A percentile compares a stretch with the other conserved stretches of the same genome.
Conservation (phyloP, 352 stramenopile species). For the Pythium phragmitis region DNA sequence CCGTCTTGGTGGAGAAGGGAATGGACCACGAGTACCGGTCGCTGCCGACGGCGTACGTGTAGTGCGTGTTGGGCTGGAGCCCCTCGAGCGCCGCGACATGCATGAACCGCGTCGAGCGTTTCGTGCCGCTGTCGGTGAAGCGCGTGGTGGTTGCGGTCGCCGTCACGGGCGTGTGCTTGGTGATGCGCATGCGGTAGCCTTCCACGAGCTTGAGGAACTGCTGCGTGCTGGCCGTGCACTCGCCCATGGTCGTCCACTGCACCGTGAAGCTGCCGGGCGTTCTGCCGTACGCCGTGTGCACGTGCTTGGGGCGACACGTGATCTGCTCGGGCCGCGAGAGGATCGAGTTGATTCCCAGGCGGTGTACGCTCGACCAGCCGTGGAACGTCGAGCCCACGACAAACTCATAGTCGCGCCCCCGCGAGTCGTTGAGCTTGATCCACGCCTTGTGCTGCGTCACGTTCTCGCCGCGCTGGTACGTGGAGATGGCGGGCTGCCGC, state of each 20-base stretch:
- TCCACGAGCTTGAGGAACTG: constrained; percentile 56
- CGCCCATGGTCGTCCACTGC: constrained; percentile 77
- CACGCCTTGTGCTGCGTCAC: constrained; percentile 69
- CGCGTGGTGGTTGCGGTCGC: constrained; percentile 50
- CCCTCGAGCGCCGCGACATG: constrained; percentile 67
- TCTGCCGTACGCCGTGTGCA: constrained; percentile 76
- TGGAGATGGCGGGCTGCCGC: constrained; percentile 51
- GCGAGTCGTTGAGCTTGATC: constrained; percentile 37
- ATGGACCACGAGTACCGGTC: constrained; percentile 78
- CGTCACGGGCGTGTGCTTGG: constrained; percentile 37
- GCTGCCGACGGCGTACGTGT: constrained; percentile 86
- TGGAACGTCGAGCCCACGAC: constrained; percentile 77
- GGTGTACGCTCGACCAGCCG: constrained; percentile 72
- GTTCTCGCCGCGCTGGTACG: constrained; percentile 48
- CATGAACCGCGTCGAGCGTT: constrained; percentile 57
- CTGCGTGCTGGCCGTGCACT: constrained; percentile 38
- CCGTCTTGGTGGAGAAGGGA: constrained; percentile 74
- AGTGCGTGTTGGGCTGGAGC: constrained; percentile 61
- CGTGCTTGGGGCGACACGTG: constrained; percentile 70
- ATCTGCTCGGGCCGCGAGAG: constrained; percentile 43
- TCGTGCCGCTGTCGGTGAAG: constrained; percentile 65
- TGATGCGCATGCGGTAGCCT: constrained; percentile 54
- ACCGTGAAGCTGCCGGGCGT: constrained; percentile 60
- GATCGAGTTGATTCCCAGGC: constrained; percentile 48
- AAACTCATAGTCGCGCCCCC: constrained; percentile 53